Percentiles rank a stretch among this genome's conserved stretches.
Conservation (phyloP, 1,284 basidiomycete genomes). For the Vanrija humicola region DNA sequence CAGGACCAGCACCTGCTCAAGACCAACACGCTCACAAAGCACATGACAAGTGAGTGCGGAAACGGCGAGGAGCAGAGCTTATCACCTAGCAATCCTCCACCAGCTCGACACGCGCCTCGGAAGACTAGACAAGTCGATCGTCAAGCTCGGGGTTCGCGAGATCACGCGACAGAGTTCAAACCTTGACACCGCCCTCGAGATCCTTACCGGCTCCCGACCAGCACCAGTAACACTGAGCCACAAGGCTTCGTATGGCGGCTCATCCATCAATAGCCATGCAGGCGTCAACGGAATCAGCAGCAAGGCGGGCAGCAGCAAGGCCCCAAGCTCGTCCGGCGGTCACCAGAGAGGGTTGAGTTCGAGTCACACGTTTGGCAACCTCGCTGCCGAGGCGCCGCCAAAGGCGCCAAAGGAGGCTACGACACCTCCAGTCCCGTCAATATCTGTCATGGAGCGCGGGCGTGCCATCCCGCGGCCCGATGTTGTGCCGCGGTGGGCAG, state of each 20-base stretch:
- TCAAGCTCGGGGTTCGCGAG: conserved; percentile 44
- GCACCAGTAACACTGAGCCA: too few species aligned
- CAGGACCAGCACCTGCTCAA: conserved; percentile 49
- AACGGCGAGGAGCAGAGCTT: neutral
- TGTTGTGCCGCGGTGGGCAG: conserved; percentile 8
- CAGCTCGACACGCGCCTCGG: conserved; percentile 46
- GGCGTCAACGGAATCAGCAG: too few species aligned
- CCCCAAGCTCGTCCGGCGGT: too few species aligned
- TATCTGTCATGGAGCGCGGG: conserved; percentile 16
- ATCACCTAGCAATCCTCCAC: conserved; percentile 36
- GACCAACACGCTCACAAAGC: conserved; percentile 46
- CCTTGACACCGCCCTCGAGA: conserved; percentile 7
- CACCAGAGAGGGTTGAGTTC: too few species aligned
- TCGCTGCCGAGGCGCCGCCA: too few species aligned
- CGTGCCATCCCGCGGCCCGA: conserved; percentile 14
- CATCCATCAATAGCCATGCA: too few species aligned
- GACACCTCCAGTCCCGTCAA: too few species aligned
- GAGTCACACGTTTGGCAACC: too few species aligned
- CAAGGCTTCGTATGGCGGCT: too few species aligned
- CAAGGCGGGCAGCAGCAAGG: too few species aligned
- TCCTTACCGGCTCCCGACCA: neutral
- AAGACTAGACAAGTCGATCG: conserved; percentile 46
- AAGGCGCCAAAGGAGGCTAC: too few species aligned
- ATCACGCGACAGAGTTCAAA: conserved; percentile 20
- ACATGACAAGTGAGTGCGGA: conserved; percentile 42